A percentile compares a stretch with the other conserved stretches of the same genome.
Evolutionary conservation across 2,329 filamentous ascomycete species (phyloP).

Genomic region (Ophiostoma sp.): DNA sequence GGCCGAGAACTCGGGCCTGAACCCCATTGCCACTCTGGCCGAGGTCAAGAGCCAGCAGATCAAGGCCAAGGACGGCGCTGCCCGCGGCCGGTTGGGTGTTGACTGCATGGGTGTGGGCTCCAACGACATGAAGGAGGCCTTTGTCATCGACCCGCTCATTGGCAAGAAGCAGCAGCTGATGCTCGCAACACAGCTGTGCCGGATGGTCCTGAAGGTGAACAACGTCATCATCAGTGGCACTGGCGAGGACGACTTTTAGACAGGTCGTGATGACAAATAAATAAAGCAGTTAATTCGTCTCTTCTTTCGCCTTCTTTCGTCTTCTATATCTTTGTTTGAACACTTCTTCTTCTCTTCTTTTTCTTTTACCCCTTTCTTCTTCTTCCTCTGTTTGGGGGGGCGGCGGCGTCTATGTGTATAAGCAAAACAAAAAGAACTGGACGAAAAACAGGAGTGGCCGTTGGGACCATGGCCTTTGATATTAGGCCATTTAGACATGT

Average conservation of each 20-base stretch:
- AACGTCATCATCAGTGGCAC: constrained; percentile 89
- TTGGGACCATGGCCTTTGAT: not conserved
- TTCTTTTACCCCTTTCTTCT: not conserved
- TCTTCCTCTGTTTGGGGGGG: not conserved
- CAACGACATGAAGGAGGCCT: constrained; percentile 97
- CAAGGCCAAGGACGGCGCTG: constrained; percentile 53
- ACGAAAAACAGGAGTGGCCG: not conserved
- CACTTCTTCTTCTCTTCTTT: not conserved
- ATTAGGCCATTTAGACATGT: not conserved
- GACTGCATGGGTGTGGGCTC: constrained; percentile 95
- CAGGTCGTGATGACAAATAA: not conserved
- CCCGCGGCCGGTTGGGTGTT: constrained; percentile 69
- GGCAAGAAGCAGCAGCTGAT: constrained; percentile 96
- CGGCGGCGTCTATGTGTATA: constrained; percentile 9
- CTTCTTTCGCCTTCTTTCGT: not conserved
- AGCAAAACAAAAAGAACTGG: not conserved
- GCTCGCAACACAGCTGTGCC: constrained; percentile 92
- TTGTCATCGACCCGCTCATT: constrained; percentile 96
- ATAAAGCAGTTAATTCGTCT: not conserved
- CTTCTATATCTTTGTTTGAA: not conserved
- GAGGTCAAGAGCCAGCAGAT: constrained; percentile 95
- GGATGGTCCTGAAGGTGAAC: constrained; percentile 97
- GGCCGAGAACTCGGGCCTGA: constrained; percentile 93
- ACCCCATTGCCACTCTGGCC: constrained; percentile 90
- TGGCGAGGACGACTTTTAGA: constrained; percentile 80